phyloP scores from a whole-genome alignment of 2,329 filamentous ascomycete species.

The Periconia digitata region DNA sequence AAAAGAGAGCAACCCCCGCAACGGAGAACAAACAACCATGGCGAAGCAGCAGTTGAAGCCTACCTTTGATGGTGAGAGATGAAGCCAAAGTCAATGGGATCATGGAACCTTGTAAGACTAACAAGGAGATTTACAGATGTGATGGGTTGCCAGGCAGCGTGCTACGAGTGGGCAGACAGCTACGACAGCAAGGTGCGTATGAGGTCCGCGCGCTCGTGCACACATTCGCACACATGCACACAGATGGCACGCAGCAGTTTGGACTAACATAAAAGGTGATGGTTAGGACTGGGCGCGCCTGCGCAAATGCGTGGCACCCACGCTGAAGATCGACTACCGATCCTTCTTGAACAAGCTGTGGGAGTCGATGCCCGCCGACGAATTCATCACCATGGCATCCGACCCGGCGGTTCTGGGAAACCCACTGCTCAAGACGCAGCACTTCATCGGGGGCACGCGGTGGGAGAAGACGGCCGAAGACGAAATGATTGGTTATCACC shows the following conservation, averaged over 20 bases:
- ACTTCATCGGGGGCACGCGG: conserved; percentile 57
- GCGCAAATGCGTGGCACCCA: conserved; percentile 63
- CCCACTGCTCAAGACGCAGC: conserved; percentile 57
- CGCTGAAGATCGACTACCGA: conserved; percentile 68
- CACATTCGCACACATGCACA: background rate
- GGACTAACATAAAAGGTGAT: conserved; percentile 4
- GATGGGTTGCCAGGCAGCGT: conserved; percentile 52
- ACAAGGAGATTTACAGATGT: conserved; percentile 43
- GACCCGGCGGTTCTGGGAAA: conserved; percentile 57
- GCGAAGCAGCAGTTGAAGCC: conserved; percentile 34
- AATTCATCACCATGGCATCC: conserved; percentile 57
- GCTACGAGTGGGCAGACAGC: conserved; percentile 66
- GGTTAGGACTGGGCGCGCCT: conserved; percentile 61
- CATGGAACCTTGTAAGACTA: conserved; percentile 11
- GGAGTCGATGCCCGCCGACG: conserved; percentile 58
- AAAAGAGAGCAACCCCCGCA: conserved; percentile 8
- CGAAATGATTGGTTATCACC: conserved; percentile 57
- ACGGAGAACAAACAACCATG: conserved; percentile 39
- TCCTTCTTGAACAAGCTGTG: conserved; percentile 58
- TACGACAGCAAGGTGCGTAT: conserved; percentile 60
- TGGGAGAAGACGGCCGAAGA: conserved; percentile 54
- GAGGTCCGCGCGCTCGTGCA: background rate
- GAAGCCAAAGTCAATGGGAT: background rate
- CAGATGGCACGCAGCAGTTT: background rate
- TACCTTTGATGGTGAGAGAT: conserved; percentile 36